Evolutionary conservation across 352 stramenopile genomes (phyloP), one percentile per base, ranked within the genome.

Genomic region (Vaucheria bursata): DNA sequence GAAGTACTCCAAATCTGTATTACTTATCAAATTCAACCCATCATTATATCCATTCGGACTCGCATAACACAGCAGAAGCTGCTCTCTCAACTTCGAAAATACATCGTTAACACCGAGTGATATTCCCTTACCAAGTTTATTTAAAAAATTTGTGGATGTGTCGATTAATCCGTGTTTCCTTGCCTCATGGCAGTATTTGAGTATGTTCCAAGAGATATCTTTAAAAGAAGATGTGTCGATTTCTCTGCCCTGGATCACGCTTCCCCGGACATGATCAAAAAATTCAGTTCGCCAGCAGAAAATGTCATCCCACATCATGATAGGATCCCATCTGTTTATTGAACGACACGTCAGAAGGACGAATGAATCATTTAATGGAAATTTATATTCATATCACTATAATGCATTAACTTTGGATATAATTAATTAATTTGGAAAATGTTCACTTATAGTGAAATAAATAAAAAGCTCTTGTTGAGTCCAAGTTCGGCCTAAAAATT

Each of bases 1-100:
- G 78, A 97, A 97, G 77, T 94, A 94, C 80, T 95, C 91, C 29
- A 96, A 82, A 69, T 96, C 95, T 35, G 90, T 96, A 71, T 93
- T 95, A 83, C 96, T 94, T 64, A 97, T 85, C 69, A 97, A 93
- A 68, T 89, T 92, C 59, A 97, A 73, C 7, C 92, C 92, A 1
- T 89, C 90, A 0, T 87, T 87, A 82, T 92, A 92, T 75, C 95
- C 89, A 7, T 85, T 91, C 36, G 89, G 88, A 78, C 88, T 93
- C 76, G 94, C 52, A 40, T 83, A 68, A 84, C 91, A 97, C 78
- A 95, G 93, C 69, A 91, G 91, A 6, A 97, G 90, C 87, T 96
- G 91, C 74, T 97, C 91, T 4, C 91, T 87, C 0, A 96, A 86
- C 79, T 97, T 97, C 34, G 88, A 89, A 72, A 96, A 97, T 12